A percentile compares a stretch with the other conserved stretches of the same genome.
These are phyloP conservation scores for Calonectria montana DNA, from an alignment of 2,329 filamentous ascomycete species.

Conservation along the genomic window DNA sequence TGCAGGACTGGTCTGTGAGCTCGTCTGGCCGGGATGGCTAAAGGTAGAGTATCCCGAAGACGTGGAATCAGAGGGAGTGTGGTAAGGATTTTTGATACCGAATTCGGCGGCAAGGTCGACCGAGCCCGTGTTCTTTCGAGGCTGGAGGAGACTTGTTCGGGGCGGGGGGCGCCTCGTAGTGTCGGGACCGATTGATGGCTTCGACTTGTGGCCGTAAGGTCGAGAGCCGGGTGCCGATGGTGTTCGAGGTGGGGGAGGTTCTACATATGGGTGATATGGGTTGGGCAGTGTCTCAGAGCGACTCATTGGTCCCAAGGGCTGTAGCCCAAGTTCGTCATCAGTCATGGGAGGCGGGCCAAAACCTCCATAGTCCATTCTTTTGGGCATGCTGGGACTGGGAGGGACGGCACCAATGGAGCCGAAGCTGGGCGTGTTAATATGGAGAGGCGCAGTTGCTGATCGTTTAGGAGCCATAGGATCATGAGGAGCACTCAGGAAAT, in stretches of 20 bases:
- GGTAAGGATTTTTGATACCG: slow-evolving; percentile 71
- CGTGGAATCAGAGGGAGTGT: slow-evolving; percentile 71
- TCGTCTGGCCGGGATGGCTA: slow-evolving; percentile 68
- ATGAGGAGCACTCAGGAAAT: slow-evolving; percentile 31
- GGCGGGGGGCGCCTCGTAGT: slow-evolving; percentile 65
- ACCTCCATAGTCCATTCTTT: slow-evolving; percentile 68
- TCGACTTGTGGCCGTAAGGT: slow-evolving; percentile 50
- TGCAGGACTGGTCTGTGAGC: slow-evolving; percentile 65
- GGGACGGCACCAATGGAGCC: slow-evolving; percentile 46
- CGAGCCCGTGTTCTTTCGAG: slow-evolving; percentile 53
- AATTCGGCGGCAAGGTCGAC: slow-evolving; percentile 71
- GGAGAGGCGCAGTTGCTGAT: slow-evolving; percentile 19
- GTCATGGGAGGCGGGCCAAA: slow-evolving; percentile 62
- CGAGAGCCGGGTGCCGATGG: slow-evolving; percentile 61
- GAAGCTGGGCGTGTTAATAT: slow-evolving; percentile 8
- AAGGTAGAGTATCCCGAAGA: slow-evolving; percentile 73
- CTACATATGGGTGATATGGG: slow-evolving; percentile 40
- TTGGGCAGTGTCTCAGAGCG: slow-evolving; percentile 67
- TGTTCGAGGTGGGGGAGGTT: slow-evolving; percentile 53
- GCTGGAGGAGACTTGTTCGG: slow-evolving; percentile 59
- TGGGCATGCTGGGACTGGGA: slow-evolving; percentile 56
- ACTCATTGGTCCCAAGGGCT: slow-evolving; percentile 51
- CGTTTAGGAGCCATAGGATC: slow-evolving; percentile 21
- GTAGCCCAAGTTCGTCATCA: slow-evolving; percentile 51
- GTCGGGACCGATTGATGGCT: slow-evolving; percentile 60